Conservation (phyloP, 2,329 filamentous ascomycete genomes). For the Blastomyces silverae region DNA sequence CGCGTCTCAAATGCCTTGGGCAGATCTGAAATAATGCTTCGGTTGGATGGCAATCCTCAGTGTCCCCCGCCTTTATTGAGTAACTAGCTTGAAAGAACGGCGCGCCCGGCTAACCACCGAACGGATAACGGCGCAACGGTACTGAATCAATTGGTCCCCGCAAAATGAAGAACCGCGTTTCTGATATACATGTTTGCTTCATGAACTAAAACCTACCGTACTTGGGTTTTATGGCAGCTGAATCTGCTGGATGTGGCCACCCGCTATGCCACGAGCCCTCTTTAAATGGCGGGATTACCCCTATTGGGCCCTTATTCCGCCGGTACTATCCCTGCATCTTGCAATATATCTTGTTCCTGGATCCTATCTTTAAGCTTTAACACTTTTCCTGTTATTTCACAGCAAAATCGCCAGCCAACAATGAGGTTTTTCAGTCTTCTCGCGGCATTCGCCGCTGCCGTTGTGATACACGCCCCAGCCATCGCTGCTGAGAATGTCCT, state of each 20-base stretch:
- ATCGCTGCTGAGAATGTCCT: background rate
- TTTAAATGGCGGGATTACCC: too few species aligned
- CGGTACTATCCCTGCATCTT: background rate
- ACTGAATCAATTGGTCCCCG: too few species aligned
- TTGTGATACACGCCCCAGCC: background rate
- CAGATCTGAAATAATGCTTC: background rate
- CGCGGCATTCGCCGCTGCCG: background rate
- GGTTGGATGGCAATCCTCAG: background rate
- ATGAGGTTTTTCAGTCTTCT: background rate
- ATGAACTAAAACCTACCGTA: too few species aligned
- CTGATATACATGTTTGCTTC: too few species aligned
- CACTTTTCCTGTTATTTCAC: background rate
- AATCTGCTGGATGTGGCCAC: background rate
- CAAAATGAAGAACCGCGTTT: background rate
- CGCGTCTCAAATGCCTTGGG: too few species aligned
- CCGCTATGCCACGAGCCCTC: background rate
- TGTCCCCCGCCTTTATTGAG: background rate
- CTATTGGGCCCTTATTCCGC: too few species aligned
- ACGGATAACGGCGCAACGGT: background rate
- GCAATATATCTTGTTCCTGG: background rate
- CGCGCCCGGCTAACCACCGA: background rate
- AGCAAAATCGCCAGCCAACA: background rate
- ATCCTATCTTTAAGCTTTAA: background rate
- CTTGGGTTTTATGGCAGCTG: background rate
- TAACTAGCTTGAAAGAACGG: too few species aligned